These are phyloP conservation scores for Crithidia mellificae DNA, from an alignment of 208 protist species.

Conservation along the genomic window DNA sequence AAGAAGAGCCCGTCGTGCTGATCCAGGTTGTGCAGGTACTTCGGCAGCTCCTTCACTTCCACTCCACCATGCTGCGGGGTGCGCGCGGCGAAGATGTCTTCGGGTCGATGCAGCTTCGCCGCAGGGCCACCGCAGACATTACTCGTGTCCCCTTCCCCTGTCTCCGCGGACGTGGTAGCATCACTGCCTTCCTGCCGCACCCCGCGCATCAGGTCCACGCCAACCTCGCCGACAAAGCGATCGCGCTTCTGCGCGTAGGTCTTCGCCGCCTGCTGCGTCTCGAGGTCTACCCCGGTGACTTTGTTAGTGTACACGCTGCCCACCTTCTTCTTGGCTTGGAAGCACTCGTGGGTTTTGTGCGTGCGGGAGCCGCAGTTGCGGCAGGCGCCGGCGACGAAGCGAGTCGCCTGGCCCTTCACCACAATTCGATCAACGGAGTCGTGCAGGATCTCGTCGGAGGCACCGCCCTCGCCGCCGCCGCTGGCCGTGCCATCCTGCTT, in stretches of 20 bases:
- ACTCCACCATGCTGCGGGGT: conserved; percentile 73
- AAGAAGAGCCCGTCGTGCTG: conserved; percentile 63
- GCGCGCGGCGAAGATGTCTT: conserved; percentile 51
- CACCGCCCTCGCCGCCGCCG: not conserved
- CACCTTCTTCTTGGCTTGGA: conserved; percentile 86
- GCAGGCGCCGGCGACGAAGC: conserved; percentile 97
- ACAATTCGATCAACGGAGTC: conserved; percentile 47
- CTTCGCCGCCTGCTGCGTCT: conserved; percentile 19
- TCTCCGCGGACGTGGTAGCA: too few relatives aligned
- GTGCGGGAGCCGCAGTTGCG: conserved; percentile 98
- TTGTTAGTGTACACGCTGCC: conserved; percentile 66
- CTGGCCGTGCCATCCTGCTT: conserved; percentile 24
- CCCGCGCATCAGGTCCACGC: conserved; percentile 58
- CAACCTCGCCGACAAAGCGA: conserved; percentile 61
- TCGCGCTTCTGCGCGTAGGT: conserved; percentile 78
- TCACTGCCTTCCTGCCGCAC: conserved; percentile 33
- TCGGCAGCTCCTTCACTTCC: conserved; percentile 80
- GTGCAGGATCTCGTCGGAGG: conserved; percentile 33
- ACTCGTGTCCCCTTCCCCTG: conserved; percentile 10
- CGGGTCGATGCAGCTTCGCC: conserved; percentile 9
- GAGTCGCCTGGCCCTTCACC: conserved; percentile 66
- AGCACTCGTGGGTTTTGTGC: conserved; percentile 96
- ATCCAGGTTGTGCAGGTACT: conserved; percentile 88
- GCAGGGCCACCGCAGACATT: not conserved
- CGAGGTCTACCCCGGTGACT: conserved; percentile 66